Evolutionary conservation across 257 asterid species (phyloP), one percentile per base, ranked within the genome.

Genomic region (Salvia hispanica): DNA sequence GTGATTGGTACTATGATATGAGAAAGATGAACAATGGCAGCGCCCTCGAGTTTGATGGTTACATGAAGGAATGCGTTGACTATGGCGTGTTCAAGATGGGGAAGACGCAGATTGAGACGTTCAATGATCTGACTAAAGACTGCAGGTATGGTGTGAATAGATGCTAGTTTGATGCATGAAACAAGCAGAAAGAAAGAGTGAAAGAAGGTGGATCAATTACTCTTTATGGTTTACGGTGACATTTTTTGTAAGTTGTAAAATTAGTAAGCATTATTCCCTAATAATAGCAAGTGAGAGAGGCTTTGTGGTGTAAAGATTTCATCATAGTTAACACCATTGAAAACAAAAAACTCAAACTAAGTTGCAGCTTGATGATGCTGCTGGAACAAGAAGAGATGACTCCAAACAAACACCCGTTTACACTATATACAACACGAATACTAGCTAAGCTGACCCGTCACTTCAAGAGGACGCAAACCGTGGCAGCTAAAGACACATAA

Each of bases 21-120:
- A 73, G n/a, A 13, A 87, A 66, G 80, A 88, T 94, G 39, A 88
- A 82, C 68, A 72, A 71, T 42, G 97, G 96, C 3, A 80, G 59
- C 15, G 74, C 91, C 0, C 93, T 87, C 10, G 96, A 91, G 70
- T 88, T 94, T 52, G 99, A 94, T 73, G 88, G 88, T 53, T 94
- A 85, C 78, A 91, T 91, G 99, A 88, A 84, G 77, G 64, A 61
- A 5, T 72, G 84, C 15, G 92, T 93, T 13, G 99, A 93, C 69
- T 77, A 85, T n/a, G 95, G 86, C 70, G 92, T 93, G 78, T 83
- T 85, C 73, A 67, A 75, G 11, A 84, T 84, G 84, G 96, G 88
- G 0, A 85, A 90, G 64, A 88, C 78, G 74, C 89, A 87, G 80
- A 74, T 90, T 28, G 99, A 93, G 82, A 90, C 92, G 10, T 92